Percentiles rank a stretch among this genome's conserved stretches.
phyloP scores from a whole-genome alignment of 805 yeast genomes.

The Metschnikowia drakensbergensis region DNA sequence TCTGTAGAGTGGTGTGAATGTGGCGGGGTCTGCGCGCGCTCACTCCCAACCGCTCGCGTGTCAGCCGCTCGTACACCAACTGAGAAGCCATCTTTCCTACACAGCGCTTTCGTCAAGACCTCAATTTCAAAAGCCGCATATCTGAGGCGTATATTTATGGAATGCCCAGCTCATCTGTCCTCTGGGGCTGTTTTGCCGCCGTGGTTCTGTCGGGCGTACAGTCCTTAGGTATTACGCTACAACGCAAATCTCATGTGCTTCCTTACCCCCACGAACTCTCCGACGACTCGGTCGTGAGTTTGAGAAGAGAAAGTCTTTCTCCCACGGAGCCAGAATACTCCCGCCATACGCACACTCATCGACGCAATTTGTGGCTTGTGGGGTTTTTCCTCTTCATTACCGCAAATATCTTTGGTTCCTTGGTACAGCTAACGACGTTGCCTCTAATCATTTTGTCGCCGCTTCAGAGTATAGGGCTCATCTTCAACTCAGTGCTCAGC shows the following conservation, averaged over 20 bases:
- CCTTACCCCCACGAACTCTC: constrained; percentile 15
- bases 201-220: constrained; percentile 74
- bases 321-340: constrained; percentile 8
- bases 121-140: not conserved
- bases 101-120: not conserved
- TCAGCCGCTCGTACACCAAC: constrained; percentile 1
- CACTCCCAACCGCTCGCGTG: not conserved
- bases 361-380: constrained; percentile 64
- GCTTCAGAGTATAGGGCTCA: constrained; percentile 81
- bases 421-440: constrained; percentile 77
- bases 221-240: constrained; percentile 77
- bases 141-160: not conserved
- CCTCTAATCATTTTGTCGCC: constrained; percentile 81
- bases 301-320: constrained; percentile 9
- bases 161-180: constrained; percentile 13
- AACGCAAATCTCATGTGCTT: constrained; percentile 68
- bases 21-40: constrained; percentile 3
- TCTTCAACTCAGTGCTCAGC: constrained; percentile 70
- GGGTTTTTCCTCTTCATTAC: constrained; percentile 69
- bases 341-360: constrained; percentile 30
- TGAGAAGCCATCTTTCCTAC: not conserved
- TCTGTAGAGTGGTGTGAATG: not conserved
- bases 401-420: constrained; percentile 75
- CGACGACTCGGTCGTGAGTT: constrained; percentile 9
- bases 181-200: constrained; percentile 62